Evolutionary conservation across 2,329 filamentous ascomycete genomes (phyloP).

Genomic region (Venturia aucupariae): DNA sequence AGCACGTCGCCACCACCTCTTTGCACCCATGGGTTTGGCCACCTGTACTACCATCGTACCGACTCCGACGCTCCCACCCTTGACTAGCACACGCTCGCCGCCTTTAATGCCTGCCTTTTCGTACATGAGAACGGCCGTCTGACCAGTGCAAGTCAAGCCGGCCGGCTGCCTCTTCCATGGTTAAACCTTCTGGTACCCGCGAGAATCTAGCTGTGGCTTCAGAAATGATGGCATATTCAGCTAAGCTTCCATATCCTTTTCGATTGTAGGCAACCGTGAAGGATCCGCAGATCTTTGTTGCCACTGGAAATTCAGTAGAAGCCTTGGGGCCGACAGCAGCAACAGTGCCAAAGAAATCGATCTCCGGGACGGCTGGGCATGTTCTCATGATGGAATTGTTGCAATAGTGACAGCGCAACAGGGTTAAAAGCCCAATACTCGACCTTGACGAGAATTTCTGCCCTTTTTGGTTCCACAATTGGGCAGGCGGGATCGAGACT

Average conservation of each 20-base stretch:
- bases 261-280: slow-evolving; percentile 17
- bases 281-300: slow-evolving; percentile 28
- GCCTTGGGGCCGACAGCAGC: slow-evolving; percentile 13
- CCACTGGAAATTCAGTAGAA: slow-evolving; percentile 20
- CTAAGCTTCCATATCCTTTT: slow-evolving; percentile 32
- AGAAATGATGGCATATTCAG: slow-evolving; percentile 30
- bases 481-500: not conserved
- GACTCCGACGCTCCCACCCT: slow-evolving; percentile 44
- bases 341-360: slow-evolving; percentile 35
- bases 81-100: slow-evolving; percentile 37
- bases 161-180: slow-evolving; percentile 29
- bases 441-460: slow-evolving; percentile 17
- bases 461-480: not conserved
- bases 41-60: slow-evolving; percentile 41
- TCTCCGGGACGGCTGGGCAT: slow-evolving; percentile 31
- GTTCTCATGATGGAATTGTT: slow-evolving; percentile 31
- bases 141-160: slow-evolving; percentile 31
- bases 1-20: slow-evolving; percentile 40
- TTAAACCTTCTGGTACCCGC: slow-evolving; percentile 21
- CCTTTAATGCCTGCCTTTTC: slow-evolving; percentile 25
- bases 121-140: slow-evolving; percentile 31
- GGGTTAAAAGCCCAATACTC: slow-evolving; percentile 35
- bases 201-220: slow-evolving; percentile 26
- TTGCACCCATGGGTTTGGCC: slow-evolving; percentile 26
- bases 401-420: slow-evolving; percentile 32